Evolutionary conservation across 371 early-diverging fungal genomes (phyloP), one percentile per base, ranked within the genome.

Genomic region (Apophysomyces sp.): DNA sequence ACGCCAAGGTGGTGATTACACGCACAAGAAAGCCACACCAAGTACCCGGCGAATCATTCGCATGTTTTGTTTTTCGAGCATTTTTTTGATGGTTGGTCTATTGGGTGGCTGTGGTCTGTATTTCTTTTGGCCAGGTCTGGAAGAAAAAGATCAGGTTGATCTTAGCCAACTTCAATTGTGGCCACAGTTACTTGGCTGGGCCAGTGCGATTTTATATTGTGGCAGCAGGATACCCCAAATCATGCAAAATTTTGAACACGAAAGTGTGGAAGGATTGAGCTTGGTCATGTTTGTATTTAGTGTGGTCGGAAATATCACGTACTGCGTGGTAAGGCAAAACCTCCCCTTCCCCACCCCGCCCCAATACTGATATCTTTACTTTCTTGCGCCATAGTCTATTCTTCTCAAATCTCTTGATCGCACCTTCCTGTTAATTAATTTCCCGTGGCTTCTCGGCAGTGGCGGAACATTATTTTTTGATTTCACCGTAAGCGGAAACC

Each of bases 241-340:
- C 63, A 80, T 87, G 67, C 87, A 87, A 70, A 93, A 91, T 63
- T 86, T 81, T 73, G 67, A 80, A 51, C 83, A 84, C 52, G 80
- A 88, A 68, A 89, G 92, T 15, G 85, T 85, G 4, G 86, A 91
- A 60, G 94, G 94, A 0, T 72, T 95, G 36, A 83, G 89, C 13
- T 65, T 93, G 54, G 72, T 77, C 61, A 91, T 95, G 90, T 95
- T 95, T 70, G 59, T 87, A 26, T 89, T 90, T 74, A 89, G 93
- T 41, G 86, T 92, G n/a, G 61, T 89, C 16, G 94, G 93, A 32
- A 95, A 95, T 76, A 56, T 89, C 6, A 87, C 93, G 4, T 94
- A 73, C 57, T 78, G 77, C 41, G 36, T 77, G 63, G 82, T 78
- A 77, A 74, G 71, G 55, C n/a, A 44, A 44, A 44, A 44, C 21